Evolutionary conservation across 1,139 yeast genomes (phyloP).

Genomic region (Candida gigantensis): DNA sequence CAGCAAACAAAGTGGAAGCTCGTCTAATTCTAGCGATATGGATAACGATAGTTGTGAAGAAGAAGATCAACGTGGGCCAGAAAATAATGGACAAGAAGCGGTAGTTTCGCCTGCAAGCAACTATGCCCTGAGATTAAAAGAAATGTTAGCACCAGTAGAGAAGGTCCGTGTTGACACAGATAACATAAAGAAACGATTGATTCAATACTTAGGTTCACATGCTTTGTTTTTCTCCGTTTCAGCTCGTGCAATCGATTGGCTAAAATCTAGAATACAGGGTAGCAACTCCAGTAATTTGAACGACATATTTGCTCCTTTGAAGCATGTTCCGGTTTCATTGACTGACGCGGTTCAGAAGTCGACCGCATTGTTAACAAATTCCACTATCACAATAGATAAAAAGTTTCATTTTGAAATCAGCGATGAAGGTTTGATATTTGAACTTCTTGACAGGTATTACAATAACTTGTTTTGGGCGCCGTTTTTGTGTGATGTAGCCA

Average conservation of each 20-base stretch:
- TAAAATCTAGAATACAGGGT: constrained; percentile 12
- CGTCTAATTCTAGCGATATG: too few species aligned
- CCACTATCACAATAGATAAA: neutral
- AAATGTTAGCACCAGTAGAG: constrained; percentile 13
- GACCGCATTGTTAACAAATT: constrained; percentile 4
- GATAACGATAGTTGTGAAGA: too few species aligned
- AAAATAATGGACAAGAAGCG: too few species aligned
- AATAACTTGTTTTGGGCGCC: constrained; percentile 9
- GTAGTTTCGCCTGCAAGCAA: too few species aligned
- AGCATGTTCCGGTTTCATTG: constrained; percentile 12
- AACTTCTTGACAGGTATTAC: constrained; percentile 13
- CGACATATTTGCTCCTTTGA: constrained; percentile 14
- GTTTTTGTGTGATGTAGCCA: constrained; percentile 10
- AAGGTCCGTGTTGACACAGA: constrained; percentile 8
- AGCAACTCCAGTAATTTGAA: constrained; percentile 6
- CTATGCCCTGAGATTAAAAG: constrained; percentile 12
- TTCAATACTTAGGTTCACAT: constrained; percentile 21
- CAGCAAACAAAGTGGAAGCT: neutral
- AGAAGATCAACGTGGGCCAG: too few species aligned
- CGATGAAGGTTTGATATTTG: constrained; percentile 13
- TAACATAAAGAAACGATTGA: constrained; percentile 9
- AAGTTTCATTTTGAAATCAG: constrained; percentile 8
- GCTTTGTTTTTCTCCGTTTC: constrained; percentile 20
- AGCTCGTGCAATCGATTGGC: constrained; percentile 21
- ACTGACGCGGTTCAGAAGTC: constrained; percentile 12